Percentiles rank a stretch among this genome's conserved stretches.
phyloP scores from a whole-genome alignment of 345 rosid species.

The Diplotaxis tenuifolia region DNA sequence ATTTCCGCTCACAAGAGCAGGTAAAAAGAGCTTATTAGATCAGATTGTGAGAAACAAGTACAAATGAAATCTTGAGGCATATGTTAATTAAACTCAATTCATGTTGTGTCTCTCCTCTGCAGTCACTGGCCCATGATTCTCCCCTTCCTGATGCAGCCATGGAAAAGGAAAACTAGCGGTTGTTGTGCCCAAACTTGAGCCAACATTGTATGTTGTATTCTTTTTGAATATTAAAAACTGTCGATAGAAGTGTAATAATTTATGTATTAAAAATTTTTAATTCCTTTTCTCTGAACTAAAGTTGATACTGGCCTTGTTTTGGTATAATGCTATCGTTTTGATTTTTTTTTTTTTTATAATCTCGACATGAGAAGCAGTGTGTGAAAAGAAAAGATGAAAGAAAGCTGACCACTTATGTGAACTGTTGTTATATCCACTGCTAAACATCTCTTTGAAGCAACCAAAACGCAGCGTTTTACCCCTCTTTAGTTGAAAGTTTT shows the following conservation, averaged over 20 bases:
- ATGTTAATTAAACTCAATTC: neutral
- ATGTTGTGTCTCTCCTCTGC: constrained; percentile 32
- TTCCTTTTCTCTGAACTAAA: neutral
- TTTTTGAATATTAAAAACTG: neutral
- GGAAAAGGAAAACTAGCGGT: constrained; percentile 31
- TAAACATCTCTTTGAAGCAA: no score
- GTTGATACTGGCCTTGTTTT: neutral
- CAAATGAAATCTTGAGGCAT: neutral
- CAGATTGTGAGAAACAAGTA: neutral
- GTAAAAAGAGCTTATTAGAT: constrained; percentile 36
- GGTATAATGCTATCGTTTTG: neutral
- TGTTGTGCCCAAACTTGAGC: neutral
- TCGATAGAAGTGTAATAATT: constrained; percentile 24
- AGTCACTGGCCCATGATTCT: constrained; percentile 85
- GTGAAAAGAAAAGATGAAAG: no score
- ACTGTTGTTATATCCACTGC: no score
- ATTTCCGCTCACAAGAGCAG: constrained; percentile 94
- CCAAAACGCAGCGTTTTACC: constrained; percentile 7
- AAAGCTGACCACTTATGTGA: no score
- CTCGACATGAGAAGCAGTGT: neutral
- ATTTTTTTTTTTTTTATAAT: constrained; percentile 15
- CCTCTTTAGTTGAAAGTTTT: neutral
- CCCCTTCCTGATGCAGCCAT: constrained; percentile 33
- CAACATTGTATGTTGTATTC: constrained; percentile 18
- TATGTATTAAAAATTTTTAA: constrained; percentile 25